Percentiles rank a stretch among this genome's conserved stretches.
phyloP scores from a whole-genome alignment of 768 basidiomycete species.

The Sporobolomyces phaffii region DNA sequence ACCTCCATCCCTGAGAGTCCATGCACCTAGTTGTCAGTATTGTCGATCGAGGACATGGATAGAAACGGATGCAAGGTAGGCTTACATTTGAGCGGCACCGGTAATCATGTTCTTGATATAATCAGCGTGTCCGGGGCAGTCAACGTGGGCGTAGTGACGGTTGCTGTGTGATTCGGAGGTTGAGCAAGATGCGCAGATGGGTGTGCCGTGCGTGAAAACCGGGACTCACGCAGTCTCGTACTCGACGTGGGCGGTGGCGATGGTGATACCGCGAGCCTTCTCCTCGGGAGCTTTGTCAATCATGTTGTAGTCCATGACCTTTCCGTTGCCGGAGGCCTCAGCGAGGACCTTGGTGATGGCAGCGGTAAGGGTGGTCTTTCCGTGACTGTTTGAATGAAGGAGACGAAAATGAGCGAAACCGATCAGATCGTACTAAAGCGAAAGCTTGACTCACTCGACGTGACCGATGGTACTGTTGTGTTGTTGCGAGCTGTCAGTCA shows the following conservation, averaged over 20 bases:
- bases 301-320: conserved; percentile 90
- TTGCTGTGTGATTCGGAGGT: conserved; percentile 13
- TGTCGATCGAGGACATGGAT: too few relatives aligned
- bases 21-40: too few relatives aligned
- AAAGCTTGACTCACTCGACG: conserved; percentile 36
- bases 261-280: conserved; percentile 98
- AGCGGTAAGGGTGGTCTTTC: conserved; percentile 94
- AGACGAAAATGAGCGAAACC: too few relatives aligned
- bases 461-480: conserved; percentile 39
- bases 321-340: conserved; percentile 55
- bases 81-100: conserved; percentile 44
- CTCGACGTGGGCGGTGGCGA: conserved; percentile 97
- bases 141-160: conserved; percentile 39
- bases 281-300: conserved; percentile 99
- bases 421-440: too few relatives aligned
- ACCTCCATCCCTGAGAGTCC: conserved; percentile 53
- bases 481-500: too few relatives aligned
- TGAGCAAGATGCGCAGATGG: too few relatives aligned
- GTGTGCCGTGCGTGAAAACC: too few relatives aligned
- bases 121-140: conserved; percentile 32
- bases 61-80: too few relatives aligned
- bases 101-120: conserved; percentile 48
- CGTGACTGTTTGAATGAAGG: too few relatives aligned
- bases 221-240: conserved; percentile 70
- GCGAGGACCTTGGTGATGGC: conserved; percentile 92